These are phyloP conservation scores for Conringia planisiliqua DNA, from an alignment of 345 rosid species.

Conservation along the genomic window DNA sequence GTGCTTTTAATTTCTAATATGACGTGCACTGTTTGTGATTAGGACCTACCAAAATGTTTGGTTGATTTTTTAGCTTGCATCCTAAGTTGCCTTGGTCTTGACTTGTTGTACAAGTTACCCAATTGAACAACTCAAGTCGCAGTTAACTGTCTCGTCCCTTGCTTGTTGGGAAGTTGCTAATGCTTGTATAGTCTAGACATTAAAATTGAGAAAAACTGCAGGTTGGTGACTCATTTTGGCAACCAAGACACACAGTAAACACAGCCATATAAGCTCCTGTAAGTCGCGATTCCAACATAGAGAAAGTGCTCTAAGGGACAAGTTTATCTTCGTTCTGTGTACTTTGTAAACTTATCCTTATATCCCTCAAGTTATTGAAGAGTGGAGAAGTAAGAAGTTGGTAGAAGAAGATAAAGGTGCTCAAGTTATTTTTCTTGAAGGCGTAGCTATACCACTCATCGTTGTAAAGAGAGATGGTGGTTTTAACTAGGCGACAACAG, in stretches of 20 bases:
- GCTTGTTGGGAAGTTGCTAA: background rate
- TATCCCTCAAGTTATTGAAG: background rate
- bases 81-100: background rate
- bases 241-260: background rate
- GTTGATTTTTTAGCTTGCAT: background rate
- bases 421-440: too few species aligned
- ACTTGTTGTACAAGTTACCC: background rate
- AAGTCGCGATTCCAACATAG: background rate
- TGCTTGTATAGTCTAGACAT: background rate
- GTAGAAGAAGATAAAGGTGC: too few species aligned
- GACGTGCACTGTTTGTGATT: background rate
- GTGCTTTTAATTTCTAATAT: background rate
- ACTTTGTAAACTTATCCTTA: background rate
- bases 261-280: background rate
- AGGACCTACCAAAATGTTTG: background rate
- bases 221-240: background rate
- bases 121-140: background rate
- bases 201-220: background rate
- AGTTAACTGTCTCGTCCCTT: background rate
- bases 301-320: background rate
- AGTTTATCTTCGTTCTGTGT: background rate
- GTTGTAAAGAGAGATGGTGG: too few species aligned
- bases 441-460: too few species aligned
- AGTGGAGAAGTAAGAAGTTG: slow-evolving; percentile 42
- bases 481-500: slow-evolving; percentile 79